These are phyloP conservation scores for Fusarium sp. DNA, from an alignment of 2,329 filamentous ascomycete species.

Conservation along the genomic window DNA sequence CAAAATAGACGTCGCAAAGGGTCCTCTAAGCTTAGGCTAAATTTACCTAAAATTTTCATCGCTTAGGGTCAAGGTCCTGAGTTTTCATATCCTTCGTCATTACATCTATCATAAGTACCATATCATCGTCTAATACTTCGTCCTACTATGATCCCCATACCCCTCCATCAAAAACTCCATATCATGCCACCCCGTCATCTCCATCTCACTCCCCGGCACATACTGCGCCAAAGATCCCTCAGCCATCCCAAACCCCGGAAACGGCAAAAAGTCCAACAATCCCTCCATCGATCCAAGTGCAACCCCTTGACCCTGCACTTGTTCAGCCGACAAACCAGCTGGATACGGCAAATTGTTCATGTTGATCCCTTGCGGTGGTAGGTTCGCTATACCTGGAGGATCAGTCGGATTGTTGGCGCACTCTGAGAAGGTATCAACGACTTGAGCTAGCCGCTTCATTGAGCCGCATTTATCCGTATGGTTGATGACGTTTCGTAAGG, in stretches of 20 bases:
- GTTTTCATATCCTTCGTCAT: too few relatives aligned
- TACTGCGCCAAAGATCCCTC: conserved; percentile 25
- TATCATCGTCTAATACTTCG: neutral
- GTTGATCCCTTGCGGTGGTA: neutral
- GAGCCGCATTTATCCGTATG: conserved; percentile 41
- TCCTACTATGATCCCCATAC: conserved; percentile 13
- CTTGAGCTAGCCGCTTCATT: conserved; percentile 42
- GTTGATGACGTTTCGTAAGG: conserved; percentile 30
- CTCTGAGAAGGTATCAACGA: conserved; percentile 41
- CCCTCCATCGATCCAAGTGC: conserved; percentile 27
- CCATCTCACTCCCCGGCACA: conserved; percentile 15
- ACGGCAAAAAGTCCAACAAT: conserved; percentile 18
- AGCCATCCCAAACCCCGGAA: neutral
- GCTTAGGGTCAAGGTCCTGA: too few relatives aligned
- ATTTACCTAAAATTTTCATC: too few relatives aligned
- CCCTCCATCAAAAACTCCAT: conserved; percentile 35
- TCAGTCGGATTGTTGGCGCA: conserved; percentile 29
- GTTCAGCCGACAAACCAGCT: neutral
- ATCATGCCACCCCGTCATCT: conserved; percentile 34
- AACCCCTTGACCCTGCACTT: neutral
- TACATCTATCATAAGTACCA: neutral
- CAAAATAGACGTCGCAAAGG: too few relatives aligned
- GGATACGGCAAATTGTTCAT: neutral
- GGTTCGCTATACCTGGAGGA: neutral
- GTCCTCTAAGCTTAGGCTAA: too few relatives aligned